Evolutionary conservation across 2,329 filamentous ascomycete genomes (phyloP).

Genomic region (Stagonosporopsis vannaccii): DNA sequence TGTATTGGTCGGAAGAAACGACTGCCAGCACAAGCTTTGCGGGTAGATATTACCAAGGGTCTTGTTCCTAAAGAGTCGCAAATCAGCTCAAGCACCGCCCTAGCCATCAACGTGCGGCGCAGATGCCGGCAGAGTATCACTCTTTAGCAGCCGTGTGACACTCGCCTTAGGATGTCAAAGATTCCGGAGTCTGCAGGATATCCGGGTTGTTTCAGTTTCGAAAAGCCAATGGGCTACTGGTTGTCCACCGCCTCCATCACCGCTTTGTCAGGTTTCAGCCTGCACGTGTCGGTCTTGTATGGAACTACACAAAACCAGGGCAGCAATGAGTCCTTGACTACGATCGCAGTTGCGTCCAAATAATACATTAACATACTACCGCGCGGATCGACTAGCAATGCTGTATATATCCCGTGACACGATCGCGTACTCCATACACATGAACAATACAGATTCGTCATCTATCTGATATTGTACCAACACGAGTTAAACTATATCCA

Average conservation of each 20-base stretch:
- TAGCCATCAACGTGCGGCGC: conserved; percentile 24
- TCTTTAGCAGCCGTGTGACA: conserved; percentile 6
- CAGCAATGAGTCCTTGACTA: conserved; percentile 25
- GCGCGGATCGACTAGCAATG: conserved; percentile 32
- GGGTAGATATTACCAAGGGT: conserved; percentile 18
- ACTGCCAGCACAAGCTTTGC: conserved; percentile 30
- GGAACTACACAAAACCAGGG: conserved; percentile 22
- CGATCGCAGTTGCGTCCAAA: conserved; percentile 15
- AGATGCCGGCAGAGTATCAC: conserved; percentile 27
- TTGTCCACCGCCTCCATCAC: not conserved
- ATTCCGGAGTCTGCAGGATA: conserved; percentile 8
- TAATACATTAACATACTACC: conserved; percentile 44
- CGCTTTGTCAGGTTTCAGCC: conserved; percentile 7
- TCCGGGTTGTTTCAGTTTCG: conserved; percentile 5
- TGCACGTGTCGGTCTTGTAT: not conserved
- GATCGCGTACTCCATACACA: conserved; percentile 33
- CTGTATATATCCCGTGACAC: conserved; percentile 32
- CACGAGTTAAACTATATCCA: conserved; percentile 36
- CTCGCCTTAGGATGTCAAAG: conserved; percentile 1
- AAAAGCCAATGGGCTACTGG: conserved; percentile 2
- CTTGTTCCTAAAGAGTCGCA: conserved; percentile 30
- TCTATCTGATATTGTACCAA: conserved; percentile 20
- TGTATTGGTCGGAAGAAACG: conserved; percentile 22
- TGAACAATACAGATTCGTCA: conserved; percentile 43
- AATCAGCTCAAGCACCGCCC: conserved; percentile 27